Conservation (phyloP, 768 basidiomycete species). For the Daedaleopsis sinensis region DNA sequence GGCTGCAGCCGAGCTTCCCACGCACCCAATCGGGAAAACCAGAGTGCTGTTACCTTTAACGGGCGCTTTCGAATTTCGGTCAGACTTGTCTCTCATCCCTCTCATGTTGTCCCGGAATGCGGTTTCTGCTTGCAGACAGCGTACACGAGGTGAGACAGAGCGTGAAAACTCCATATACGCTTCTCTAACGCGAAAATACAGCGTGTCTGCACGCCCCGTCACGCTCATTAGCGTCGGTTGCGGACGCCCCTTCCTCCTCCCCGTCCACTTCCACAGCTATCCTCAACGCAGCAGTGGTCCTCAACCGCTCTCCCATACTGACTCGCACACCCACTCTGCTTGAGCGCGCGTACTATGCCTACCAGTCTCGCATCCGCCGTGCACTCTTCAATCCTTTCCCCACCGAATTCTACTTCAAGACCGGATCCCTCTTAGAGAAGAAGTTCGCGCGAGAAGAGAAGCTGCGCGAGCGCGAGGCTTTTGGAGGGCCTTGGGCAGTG, state of each 20-base stretch:
- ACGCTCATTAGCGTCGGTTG: conserved; percentile 31
- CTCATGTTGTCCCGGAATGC: conserved; percentile 26
- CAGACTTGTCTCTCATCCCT: conserved; percentile 13
- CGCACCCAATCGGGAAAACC: conserved; percentile 7
- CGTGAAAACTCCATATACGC: neutral
- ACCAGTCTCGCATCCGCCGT: conserved; percentile 82
- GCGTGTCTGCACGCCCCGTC: conserved; percentile 22
- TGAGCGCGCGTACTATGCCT: conserved; percentile 80
- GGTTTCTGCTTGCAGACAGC: conserved; percentile 20
- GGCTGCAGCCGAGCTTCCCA: conserved; percentile 9
- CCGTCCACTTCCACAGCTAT: conserved; percentile 35
- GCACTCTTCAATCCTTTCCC: conserved; percentile 90
- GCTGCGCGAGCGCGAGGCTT: conserved; percentile 69
- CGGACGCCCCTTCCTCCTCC: conserved; percentile 19
- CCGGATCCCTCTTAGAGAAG: conserved; percentile 81
- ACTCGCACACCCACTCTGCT: conserved; percentile 73
- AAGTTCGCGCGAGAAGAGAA: conserved; percentile 80
- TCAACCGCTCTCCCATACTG: conserved; percentile 78
- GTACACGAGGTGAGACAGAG: conserved; percentile 17
- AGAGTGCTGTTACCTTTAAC: conserved; percentile 3
- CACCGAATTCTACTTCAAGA: conserved; percentile 91
- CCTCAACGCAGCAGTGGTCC: conserved; percentile 65
- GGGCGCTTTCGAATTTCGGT: conserved; percentile 17
- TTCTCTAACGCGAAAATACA: neutral
- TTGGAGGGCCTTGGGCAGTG: conserved; percentile 57